Percentiles rank a stretch among this genome's conserved stretches.
phyloP scores from a whole-genome alignment of 805 yeast genomes.

The Ogataea ganodermae region DNA sequence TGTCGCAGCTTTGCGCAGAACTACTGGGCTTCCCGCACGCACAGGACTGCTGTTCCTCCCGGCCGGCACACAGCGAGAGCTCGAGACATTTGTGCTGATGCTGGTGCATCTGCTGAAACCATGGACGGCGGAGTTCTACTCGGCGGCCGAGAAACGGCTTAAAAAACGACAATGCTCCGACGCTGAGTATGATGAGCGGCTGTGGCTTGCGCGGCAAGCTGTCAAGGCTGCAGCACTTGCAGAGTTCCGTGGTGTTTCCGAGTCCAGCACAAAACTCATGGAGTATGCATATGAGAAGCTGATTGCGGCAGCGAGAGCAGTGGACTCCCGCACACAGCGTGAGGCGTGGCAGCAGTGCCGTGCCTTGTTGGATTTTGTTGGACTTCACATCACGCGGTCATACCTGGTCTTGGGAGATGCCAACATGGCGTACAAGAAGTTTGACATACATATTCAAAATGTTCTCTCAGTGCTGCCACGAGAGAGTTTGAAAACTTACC shows the following conservation, averaged over 20 bases:
- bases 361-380: slow-evolving; percentile 56
- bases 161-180: slow-evolving; percentile 39
- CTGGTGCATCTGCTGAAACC: slow-evolving; percentile 42
- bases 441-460: slow-evolving; percentile 60
- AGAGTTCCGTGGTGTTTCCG: slow-evolving; percentile 48
- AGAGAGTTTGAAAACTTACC: slow-evolving; percentile 29
- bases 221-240: slow-evolving; percentile 52
- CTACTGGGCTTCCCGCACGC: slow-evolving; percentile 45
- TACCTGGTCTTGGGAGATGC: slow-evolving; percentile 61
- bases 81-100: slow-evolving; percentile 41
- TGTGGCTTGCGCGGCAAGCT: slow-evolving; percentile 53
- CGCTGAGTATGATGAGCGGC: slow-evolving; percentile 24
- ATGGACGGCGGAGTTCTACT: slow-evolving; percentile 47
- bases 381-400: slow-evolving; percentile 62
- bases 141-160: slow-evolving; percentile 41
- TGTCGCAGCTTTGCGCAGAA: slow-evolving; percentile 39
- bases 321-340: slow-evolving; percentile 22
- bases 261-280: slow-evolving; percentile 49
- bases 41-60: slow-evolving; percentile 48
- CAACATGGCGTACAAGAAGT: slow-evolving; percentile 61
- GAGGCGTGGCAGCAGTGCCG: slow-evolving; percentile 48
- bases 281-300: slow-evolving; percentile 57
- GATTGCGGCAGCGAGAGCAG: slow-evolving; percentile 39
- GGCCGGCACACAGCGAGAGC: slow-evolving; percentile 42
- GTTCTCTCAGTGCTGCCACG: slow-evolving; percentile 43